Evolutionary conservation across 2,329 filamentous ascomycete genomes (phyloP).

Genomic region (Pseudogymnoascus sp.): DNA sequence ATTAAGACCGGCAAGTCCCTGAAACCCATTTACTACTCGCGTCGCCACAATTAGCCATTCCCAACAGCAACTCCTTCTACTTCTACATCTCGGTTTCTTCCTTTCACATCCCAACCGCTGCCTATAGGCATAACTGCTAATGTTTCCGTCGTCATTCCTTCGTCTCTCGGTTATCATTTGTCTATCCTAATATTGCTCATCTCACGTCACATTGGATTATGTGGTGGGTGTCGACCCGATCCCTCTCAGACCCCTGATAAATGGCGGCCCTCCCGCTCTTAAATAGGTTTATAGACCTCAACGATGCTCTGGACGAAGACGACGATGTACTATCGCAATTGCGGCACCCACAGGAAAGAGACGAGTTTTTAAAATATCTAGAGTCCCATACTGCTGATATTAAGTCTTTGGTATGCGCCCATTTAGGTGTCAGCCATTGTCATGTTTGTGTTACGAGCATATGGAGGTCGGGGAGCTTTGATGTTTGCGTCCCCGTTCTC

Average conservation of each 20-base stretch:
- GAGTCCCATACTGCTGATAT: background rate
- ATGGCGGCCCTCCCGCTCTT: conserved; percentile 8
- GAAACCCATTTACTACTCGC: too few relatives aligned
- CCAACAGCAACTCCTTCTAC: too few relatives aligned
- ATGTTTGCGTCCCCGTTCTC: conserved; percentile 26
- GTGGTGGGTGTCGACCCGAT: too few relatives aligned
- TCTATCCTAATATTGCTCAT: too few relatives aligned
- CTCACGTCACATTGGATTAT: too few relatives aligned
- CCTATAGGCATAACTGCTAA: too few relatives aligned
- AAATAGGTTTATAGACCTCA: background rate
- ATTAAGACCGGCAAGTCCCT: too few relatives aligned
- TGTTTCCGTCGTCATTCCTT: too few relatives aligned
- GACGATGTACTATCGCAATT: conserved; percentile 5
- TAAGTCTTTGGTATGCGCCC: conserved; percentile 1
- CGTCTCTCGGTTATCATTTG: too few relatives aligned
- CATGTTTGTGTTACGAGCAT: conserved; percentile 14
- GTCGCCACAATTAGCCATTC: too few relatives aligned
- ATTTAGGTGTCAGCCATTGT: conserved; percentile 10
- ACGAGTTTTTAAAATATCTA: background rate
- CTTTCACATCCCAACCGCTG: too few relatives aligned
- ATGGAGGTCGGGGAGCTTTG: conserved; percentile 28
- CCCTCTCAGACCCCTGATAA: background rate
- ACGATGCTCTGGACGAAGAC: conserved; percentile 10
- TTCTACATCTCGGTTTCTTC: too few relatives aligned
- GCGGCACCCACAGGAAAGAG: background rate